Conservation (phyloP, 768 basidiomycete species). For the Sistotremastrum niveocremeum region DNA sequence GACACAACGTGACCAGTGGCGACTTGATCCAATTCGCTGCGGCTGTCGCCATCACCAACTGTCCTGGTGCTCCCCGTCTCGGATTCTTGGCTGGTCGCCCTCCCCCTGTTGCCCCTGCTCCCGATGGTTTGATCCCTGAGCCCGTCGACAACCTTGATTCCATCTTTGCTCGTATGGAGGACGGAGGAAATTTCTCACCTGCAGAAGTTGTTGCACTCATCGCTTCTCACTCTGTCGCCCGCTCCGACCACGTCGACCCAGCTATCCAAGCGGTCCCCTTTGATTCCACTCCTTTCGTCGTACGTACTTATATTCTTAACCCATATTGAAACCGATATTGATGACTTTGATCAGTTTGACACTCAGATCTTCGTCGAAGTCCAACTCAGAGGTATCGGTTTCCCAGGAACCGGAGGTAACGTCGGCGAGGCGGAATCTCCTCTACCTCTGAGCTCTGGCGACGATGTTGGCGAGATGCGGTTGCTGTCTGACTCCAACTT, state of each 20-base stretch:
- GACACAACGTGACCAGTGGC: conserved; percentile 2
- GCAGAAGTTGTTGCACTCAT: conserved; percentile 6
- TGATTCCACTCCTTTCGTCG: conserved; percentile 7
- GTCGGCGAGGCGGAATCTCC: conserved; percentile 18
- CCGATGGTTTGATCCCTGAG: conserved; percentile 5
- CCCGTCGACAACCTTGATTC: conserved; percentile 1
- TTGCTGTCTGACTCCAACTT: conserved; percentile 14
- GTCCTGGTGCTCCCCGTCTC: background rate
- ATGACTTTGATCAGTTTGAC: conserved; percentile 1
- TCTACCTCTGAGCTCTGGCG: conserved; percentile 5
- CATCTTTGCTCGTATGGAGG: conserved; percentile 5
- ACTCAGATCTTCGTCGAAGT: conserved; percentile 9
- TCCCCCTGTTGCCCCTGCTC: conserved; percentile 3
- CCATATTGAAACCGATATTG: too few species aligned
- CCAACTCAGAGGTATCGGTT: conserved; percentile 5
- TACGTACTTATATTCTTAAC: background rate
- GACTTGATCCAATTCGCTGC: conserved; percentile 4
- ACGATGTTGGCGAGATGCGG: conserved; percentile 18
- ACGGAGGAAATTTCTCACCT: conserved; percentile 6
- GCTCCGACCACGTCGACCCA: conserved; percentile 5
- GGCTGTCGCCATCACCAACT: conserved; percentile 3
- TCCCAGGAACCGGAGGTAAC: conserved; percentile 14
- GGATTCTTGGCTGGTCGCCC: conserved; percentile 2
- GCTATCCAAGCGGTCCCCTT: conserved; percentile 3
- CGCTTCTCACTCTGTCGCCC: conserved; percentile 8